Evolutionary conservation across 345 rosid species (phyloP), one percentile per base, ranked within the genome.

Genomic region (Xanthoceras sorbifolium): DNA sequence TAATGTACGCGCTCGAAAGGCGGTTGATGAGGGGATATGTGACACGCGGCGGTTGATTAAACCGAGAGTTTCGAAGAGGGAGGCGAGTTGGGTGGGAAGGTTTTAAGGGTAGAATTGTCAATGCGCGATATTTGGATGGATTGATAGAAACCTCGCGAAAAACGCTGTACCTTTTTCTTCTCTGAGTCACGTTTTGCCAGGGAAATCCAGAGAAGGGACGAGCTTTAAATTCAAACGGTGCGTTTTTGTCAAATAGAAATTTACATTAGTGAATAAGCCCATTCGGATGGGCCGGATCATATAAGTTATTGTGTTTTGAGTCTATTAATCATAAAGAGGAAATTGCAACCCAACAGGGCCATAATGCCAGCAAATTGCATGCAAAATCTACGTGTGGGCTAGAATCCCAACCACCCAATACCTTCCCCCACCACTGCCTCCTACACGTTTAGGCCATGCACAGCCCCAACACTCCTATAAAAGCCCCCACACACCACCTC

Each of bases 401-500:
- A 15, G 36, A 38, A 6, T 38, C 65, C 11, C 42, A 29, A 61
- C 34, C 36, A 34, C 36, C 69, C 57, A 8, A 1, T 38, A 38
- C 42, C 42, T 38, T 7, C 42, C 42, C 42, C n/a, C n/a, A 63
- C 25, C 15, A 8, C 14, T 40, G 17, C 14, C 3, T 65, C 61
- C 50, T 57, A 68, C 85, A 85, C 81, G 86, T 82, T 36, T 71
- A 31, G 5, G 26, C 38, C 82, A 85, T 78, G 86, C 86, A 76
- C 52, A 44, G 52, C 63, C 62, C 55, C 3, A 1, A 8, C 26
- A 22, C 66, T 48, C 6, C 71, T 71, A 80, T 71, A 76, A 64
- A 83, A 62, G 36, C 25, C 22, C 7, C 42, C 69, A 6, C 75
- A 25, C 1, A 1, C 0, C 65, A 73, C 8, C 5, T 15, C 38